Evolutionary conservation across 2,329 filamentous ascomycete genomes (phyloP), one percentile per base, ranked within the genome.

Genomic region (Ceratocystis eucalypticola): DNA sequence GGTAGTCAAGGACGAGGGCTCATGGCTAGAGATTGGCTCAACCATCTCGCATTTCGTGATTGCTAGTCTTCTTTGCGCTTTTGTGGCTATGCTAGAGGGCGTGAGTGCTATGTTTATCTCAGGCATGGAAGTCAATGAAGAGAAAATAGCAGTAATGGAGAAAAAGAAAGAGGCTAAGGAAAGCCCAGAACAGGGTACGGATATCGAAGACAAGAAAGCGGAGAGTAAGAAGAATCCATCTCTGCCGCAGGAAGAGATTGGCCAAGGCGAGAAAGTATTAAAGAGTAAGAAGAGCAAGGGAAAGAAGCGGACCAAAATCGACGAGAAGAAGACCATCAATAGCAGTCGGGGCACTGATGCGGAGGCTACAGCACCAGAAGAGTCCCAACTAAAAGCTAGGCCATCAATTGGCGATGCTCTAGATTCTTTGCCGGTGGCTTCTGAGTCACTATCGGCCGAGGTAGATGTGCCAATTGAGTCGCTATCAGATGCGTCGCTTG

Each of bases 31-130:
- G 74, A 99, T 99, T 73, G 94, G 94, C 41, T 96, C 91, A 33
- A 96, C 91, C 2, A 99, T 99, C 70, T 96, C 85, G 72, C 92
- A 97, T 74, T 99, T 97, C 75, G 85, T 86, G 69, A 97, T 99
- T 77, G 93, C 91, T 20, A 96, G 91, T 75, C 75, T 90, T 71
- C 74, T 97, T 57, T 94, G 91, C 71, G 86, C 96, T 7, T 99
- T 99, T 77, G 91, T 99, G 55, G 90, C 91, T 0, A 85, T 83
- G 15, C 77, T 99, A 59, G 94, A 99, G 77, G 86, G 88, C 17
- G 83, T 96, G 2, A 96, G 91, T 73, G 89, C 89, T 72, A 75
- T 88, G 61, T 89, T 96, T 70, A 88, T 96, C 63, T 80, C 84
- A 8, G 93, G 92, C 0, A 85, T 96, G 17, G 85, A 91, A 71